These are phyloP conservation scores for Pyrenophora teres DNA, from an alignment of 2,329 filamentous ascomycete species.

Conservation along the genomic window DNA sequence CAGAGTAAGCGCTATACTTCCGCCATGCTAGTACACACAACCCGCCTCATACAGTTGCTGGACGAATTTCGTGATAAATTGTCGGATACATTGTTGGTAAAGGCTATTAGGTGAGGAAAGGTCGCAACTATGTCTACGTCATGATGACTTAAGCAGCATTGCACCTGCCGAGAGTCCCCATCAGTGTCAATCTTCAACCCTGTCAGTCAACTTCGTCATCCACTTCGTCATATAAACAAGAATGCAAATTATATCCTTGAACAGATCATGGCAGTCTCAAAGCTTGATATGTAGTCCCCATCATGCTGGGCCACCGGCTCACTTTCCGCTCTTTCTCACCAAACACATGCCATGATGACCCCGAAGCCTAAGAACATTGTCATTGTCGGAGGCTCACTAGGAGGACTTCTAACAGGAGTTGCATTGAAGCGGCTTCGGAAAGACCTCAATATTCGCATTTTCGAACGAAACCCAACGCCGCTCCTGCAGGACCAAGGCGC, in stretches of 20 bases:
- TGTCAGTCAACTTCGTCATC: background rate
- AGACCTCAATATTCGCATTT: constrained; percentile 28
- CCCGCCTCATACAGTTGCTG: too few relatives aligned
- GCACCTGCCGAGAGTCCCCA: background rate
- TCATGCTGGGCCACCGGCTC: background rate
- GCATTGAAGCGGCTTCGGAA: constrained; percentile 29
- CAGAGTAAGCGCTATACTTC: too few relatives aligned
- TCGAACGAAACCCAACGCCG: constrained; percentile 32
- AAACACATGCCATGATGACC: constrained; percentile 10
- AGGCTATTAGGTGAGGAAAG: too few relatives aligned
- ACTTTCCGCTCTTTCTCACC: background rate
- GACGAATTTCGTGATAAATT: too few relatives aligned
- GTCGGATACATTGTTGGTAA: too few relatives aligned
- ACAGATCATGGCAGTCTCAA: background rate
- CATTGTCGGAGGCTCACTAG: constrained; percentile 31
- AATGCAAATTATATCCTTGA: constrained; percentile 7
- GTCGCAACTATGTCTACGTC: too few relatives aligned
- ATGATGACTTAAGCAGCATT: too few relatives aligned
- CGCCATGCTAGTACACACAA: too few relatives aligned
- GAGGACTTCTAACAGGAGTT: constrained; percentile 28
- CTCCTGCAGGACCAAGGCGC: constrained; percentile 37
- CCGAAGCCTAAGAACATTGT: constrained; percentile 26
- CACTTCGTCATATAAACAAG: constrained; percentile 11
- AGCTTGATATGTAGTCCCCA: background rate
- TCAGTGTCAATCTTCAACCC: background rate